Conservation (phyloP, 306 rosid species). For the Sesbania bispinosa region DNA sequence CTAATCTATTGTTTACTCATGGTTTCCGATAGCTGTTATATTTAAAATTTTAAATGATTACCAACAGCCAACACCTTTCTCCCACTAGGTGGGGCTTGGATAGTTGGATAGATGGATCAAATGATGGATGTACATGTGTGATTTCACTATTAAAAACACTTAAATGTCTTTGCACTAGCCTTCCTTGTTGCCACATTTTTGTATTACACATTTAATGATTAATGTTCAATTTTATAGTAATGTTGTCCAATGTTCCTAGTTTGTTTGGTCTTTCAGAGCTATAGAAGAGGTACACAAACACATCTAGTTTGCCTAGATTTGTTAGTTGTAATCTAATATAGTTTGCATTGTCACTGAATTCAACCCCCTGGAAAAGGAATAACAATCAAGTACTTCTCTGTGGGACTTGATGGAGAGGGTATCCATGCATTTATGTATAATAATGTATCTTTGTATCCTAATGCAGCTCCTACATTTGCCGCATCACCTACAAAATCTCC, state of each 20-base stretch:
- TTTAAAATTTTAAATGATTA: not conserved
- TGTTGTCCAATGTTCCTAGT: not conserved
- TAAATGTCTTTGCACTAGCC: not conserved
- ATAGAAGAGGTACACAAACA: slow-evolving; percentile 1
- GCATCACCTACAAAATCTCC: slow-evolving; percentile 61
- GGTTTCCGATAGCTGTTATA: not conserved
- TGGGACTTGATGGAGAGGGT: not conserved
- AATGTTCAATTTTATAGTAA: not conserved
- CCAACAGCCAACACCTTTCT: too few relatives aligned
- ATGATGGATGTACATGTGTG: not conserved
- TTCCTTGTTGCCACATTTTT: not conserved
- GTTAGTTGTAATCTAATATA: slow-evolving; percentile 2
- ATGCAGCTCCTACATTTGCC: slow-evolving; percentile 60
- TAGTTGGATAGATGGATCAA: too few relatives aligned
- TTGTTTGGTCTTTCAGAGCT: not conserved
- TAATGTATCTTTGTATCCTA: slow-evolving; percentile 22
- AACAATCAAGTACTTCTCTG: not conserved
- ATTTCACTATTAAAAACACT: not conserved
- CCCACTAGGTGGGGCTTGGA: too few relatives aligned
- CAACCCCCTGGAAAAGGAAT: not conserved
- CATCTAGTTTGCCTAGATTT: not conserved
- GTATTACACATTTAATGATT: not conserved
- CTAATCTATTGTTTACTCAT: not conserved
- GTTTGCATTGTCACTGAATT: not conserved
- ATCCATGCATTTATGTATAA: slow-evolving; percentile 13